Conservation (phyloP, 2,329 filamentous ascomycete species). For the Fusarium sp. region DNA sequence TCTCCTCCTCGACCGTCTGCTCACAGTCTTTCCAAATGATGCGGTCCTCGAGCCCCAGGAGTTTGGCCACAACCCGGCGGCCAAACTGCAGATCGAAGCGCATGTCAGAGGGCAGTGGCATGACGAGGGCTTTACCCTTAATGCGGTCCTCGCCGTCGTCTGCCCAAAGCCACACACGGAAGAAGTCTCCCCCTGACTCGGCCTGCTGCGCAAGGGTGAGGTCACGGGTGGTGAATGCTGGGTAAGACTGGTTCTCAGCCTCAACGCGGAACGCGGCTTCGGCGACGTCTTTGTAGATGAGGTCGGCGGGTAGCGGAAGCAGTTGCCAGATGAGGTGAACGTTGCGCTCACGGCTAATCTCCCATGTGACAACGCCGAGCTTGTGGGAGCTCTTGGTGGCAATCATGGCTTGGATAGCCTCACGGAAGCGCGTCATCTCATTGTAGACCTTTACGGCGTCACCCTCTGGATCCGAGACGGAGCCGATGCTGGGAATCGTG, state of each 20-base stretch:
- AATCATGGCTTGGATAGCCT: slow-evolving; percentile 83
- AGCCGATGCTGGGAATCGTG: slow-evolving; percentile 75
- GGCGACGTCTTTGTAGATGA: slow-evolving; percentile 78
- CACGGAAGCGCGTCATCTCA: slow-evolving; percentile 87
- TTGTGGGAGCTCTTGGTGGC: slow-evolving; percentile 61
- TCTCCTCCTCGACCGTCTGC: slow-evolving; percentile 83
- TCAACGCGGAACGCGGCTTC: slow-evolving; percentile 91
- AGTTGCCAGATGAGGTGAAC: slow-evolving; percentile 97
- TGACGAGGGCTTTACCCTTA: slow-evolving; percentile 73
- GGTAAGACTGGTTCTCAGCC: slow-evolving; percentile 77
- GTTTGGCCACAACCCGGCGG: slow-evolving; percentile 85
- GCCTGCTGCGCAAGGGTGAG: slow-evolving; percentile 63
- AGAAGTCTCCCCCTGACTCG: slow-evolving; percentile 71
- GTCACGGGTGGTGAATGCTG: slow-evolving; percentile 60
- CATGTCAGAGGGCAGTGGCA: slow-evolving; percentile 76
- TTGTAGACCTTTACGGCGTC: slow-evolving; percentile 70
- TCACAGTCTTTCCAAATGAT: slow-evolving; percentile 86
- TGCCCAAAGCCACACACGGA: slow-evolving; percentile 84
- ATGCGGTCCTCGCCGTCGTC: slow-evolving; percentile 64
- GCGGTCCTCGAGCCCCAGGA: slow-evolving; percentile 83
- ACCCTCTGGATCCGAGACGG: slow-evolving; percentile 60
- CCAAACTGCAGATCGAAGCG: slow-evolving; percentile 94
- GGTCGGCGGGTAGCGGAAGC: slow-evolving; percentile 76
- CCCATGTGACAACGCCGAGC: slow-evolving; percentile 89
- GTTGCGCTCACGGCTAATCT: slow-evolving; percentile 83